Conservation (phyloP, 2,329 filamentous ascomycete genomes). For the Bimuria novae-zelandiae region DNA sequence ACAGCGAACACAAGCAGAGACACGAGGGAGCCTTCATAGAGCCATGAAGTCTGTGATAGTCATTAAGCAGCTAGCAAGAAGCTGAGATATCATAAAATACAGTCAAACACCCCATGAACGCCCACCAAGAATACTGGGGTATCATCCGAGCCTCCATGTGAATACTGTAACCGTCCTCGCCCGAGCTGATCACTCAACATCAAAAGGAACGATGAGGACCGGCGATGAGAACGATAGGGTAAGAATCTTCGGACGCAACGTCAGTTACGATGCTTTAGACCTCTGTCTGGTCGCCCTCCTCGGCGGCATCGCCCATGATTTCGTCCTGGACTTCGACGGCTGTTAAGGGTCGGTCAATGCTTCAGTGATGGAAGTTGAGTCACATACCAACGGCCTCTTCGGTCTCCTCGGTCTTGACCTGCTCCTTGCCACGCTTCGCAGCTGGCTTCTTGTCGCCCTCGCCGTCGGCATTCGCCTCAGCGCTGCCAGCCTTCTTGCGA, state of each 20-base stretch:
- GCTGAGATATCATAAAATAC: neutral
- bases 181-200: neutral
- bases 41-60: neutral
- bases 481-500: too few relatives aligned
- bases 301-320: neutral
- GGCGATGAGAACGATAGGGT: neutral
- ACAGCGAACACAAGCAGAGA: too few relatives aligned
- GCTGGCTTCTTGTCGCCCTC: too few relatives aligned
- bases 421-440: too few relatives aligned
- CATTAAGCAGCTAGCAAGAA: neutral
- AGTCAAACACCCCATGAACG: neutral
- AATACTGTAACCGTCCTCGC: neutral
- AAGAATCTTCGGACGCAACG: neutral
- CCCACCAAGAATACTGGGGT: neutral
- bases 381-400: neutral
- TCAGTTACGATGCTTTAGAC: neutral
- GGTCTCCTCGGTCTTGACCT: neutral
- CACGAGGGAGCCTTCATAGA: too few relatives aligned
- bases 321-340: neutral
- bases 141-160: neutral
- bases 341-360: neutral
- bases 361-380: neutral
- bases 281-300: neutral
- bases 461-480: too few relatives aligned
- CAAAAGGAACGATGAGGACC: neutral